A percentile compares a stretch with the other conserved stretches of the same genome.
phyloP scores from a whole-genome alignment of 1,284 basidiomycete species.

The Leccinum ponderosum region DNA sequence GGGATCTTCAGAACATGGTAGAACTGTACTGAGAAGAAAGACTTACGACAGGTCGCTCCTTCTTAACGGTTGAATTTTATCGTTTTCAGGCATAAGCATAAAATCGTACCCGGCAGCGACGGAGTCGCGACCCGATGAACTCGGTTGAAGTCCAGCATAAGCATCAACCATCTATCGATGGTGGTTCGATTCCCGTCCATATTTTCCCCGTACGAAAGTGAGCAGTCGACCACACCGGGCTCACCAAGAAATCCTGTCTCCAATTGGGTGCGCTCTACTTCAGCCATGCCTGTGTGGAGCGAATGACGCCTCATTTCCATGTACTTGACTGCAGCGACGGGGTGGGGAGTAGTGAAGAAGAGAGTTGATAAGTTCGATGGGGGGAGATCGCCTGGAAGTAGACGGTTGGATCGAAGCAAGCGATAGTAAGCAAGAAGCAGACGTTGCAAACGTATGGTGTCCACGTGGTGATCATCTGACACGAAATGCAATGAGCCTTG shows the following conservation, averaged over 20 bases:
- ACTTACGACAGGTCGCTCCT: slow-evolving; percentile 55
- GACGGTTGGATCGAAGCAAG: slow-evolving; percentile 70
- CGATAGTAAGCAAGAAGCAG: slow-evolving; percentile 81
- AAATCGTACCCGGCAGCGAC: slow-evolving; percentile 44
- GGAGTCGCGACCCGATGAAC: slow-evolving; percentile 53
- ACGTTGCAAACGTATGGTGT: slow-evolving; percentile 54
- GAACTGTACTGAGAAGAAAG: not conserved
- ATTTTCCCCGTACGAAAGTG: slow-evolving; percentile 49
- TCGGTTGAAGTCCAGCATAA: slow-evolving; percentile 64
- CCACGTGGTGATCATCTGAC: slow-evolving; percentile 30
- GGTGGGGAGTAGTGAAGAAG: slow-evolving; percentile 51
- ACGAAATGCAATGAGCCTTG: slow-evolving; percentile 60
- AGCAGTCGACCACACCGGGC: slow-evolving; percentile 55
- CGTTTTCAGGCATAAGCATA: slow-evolving; percentile 39
- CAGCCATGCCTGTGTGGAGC: slow-evolving; percentile 74
- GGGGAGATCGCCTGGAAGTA: slow-evolving; percentile 60
- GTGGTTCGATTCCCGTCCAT: slow-evolving; percentile 42
- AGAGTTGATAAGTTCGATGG: slow-evolving; percentile 57
- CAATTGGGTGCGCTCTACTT: slow-evolving; percentile 66
- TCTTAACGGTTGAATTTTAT: slow-evolving; percentile 38
- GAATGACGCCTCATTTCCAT: slow-evolving; percentile 79
- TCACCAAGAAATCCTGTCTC: slow-evolving; percentile 65
- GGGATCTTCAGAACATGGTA: slow-evolving; percentile 2
- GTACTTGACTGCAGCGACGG: slow-evolving; percentile 64
- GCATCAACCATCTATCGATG: slow-evolving; percentile 80